Base-by-base conservation (phyloP, 2,329 filamentous ascomycete species). In the Nigrograna mackinnonii region DNA sequence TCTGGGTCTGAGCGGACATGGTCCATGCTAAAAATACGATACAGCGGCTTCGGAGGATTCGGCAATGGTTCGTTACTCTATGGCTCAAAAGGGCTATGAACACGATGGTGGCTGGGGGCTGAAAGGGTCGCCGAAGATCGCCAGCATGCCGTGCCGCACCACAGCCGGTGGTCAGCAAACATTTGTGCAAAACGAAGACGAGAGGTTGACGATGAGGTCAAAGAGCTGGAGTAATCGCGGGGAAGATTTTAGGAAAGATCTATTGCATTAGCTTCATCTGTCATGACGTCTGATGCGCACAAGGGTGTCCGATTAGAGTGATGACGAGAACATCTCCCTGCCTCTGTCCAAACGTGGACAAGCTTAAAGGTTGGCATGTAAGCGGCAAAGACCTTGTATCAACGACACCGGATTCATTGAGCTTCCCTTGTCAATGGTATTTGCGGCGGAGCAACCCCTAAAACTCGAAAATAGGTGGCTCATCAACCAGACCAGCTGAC, bases 21-120 rank as follows among this genome's bases (percentile, higher is more conserved):
- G 35, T n/a, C n/a, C 35, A 11, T 37, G 40, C 50, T 53, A 53
- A 46, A 45, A 50, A 53, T 53, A 53, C 44, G 35, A 38, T 44
- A 39, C 47, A 44, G 50, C 50, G n/a, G 9, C n/a, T n/a, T n/a
- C n/a, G n/a, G n/a, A n/a, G 24, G n/a, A 9, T 28, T 9, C 24
- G 9, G 24, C 24, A 28, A 28, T n/a, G 24, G 24, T n/a, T n/a
- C n/a, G n/a, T n/a, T n/a, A n/a, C n/a, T n/a, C n/a, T n/a, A n/a
- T n/a, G 24, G 24, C 24, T 9, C 24, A 28, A 9, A n/a, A 28
- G 24, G 24, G 24, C 24, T 9, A 9, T 28, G 24, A n/a, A 9
- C 9, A 9, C 24, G 24, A n/a, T 28, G 24, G 24, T 9, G 24
- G 24, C 24, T 9, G n/a, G n/a, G 24, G 9, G 9, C 24, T 28